These are phyloP conservation scores for Chaetomium olivaceum DNA, from an alignment of 2,329 filamentous ascomycete species.

Conservation along the genomic window DNA sequence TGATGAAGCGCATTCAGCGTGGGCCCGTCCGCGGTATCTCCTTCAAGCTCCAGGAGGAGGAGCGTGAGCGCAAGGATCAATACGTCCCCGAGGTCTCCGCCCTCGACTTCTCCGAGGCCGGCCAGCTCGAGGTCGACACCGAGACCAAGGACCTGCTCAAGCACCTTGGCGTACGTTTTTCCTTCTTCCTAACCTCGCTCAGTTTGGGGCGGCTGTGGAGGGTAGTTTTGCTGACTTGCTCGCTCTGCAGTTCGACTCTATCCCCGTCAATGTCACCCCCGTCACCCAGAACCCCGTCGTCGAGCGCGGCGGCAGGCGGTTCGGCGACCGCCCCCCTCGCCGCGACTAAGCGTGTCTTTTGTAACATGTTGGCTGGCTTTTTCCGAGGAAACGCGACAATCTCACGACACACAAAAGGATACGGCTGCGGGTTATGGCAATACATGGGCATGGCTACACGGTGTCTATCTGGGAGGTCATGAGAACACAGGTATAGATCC, in stretches of 20 bases:
- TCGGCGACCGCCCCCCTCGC: slow-evolving; percentile 49
- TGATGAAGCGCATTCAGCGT: slow-evolving; percentile 99
- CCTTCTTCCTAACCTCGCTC: background rate
- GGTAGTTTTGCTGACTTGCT: slow-evolving; percentile 28
- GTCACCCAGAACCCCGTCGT: slow-evolving; percentile 84
- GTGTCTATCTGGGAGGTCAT: slow-evolving; percentile 59
- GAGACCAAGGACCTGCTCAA: slow-evolving; percentile 99
- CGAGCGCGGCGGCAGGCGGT: slow-evolving; percentile 65
- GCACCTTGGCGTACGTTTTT: slow-evolving; percentile 86
- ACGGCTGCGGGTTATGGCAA: slow-evolving; percentile 41
- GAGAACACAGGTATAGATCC: slow-evolving; percentile 57
- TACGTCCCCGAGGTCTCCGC: slow-evolving; percentile 99
- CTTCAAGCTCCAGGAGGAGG: slow-evolving; percentile 99
- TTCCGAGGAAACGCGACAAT: slow-evolving; percentile 14
- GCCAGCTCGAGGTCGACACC: slow-evolving; percentile 89
- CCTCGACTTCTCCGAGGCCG: slow-evolving; percentile 94
- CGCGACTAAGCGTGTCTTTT: slow-evolving; percentile 44
- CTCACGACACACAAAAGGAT: slow-evolving; percentile 23
- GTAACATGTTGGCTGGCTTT: slow-evolving; percentile 18
- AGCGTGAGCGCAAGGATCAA: slow-evolving; percentile 99
- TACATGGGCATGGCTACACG: slow-evolving; percentile 49
- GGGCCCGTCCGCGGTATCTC: slow-evolving; percentile 99
- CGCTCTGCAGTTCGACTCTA: slow-evolving; percentile 80
- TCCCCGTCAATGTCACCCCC: slow-evolving; percentile 92
- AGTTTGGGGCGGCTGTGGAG: background rate